Evolutionary conservation across 2,329 filamentous ascomycete genomes (phyloP), one percentile per base, ranked within the genome.

Genomic region (Ceratocystis ficicola): DNA sequence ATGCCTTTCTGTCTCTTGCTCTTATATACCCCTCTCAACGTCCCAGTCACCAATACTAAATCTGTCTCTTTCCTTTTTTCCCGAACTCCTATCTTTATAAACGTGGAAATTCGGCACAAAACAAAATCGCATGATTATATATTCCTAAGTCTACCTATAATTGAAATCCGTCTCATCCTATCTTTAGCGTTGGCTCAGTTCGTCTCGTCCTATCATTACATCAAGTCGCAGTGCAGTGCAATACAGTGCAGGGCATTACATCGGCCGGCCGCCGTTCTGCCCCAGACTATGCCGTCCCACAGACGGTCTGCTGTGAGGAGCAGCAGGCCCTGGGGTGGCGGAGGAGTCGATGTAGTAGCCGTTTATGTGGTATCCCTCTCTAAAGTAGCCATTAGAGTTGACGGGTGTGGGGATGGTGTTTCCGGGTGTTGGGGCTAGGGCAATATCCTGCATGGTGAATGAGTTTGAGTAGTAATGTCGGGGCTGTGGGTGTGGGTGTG

Each of bases 381-480:
- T 28, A 28, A 22, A 30, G 52, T 57, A 57, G 25, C 46, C 20
- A 8, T 8, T 30, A 2, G 62, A 20, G 46, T 64, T 36, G 8
- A 64, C 25, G 17, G 62, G 62, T 30, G 46, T 36, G 6, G 62
- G 62, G 6, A 64, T 64, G 20, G 62, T 52, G 30, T 50, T 64
- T 8, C 25, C 62, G 10, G 62, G 62, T 7, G 62, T 64, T 25
- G 62, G 59, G 5, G 59, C n/a, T 22, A 20, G 25, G 15, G 17
- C 5, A 36, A 44, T 36, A 5, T 36, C 25, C 32, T 17, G 12
- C 4, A n/a, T 22, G 25, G 36, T 61, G 20, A 60, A 60, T 2
- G 30, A 32, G 55, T 30, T 17, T 28, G 55, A 60, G 55, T 28
- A 32, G 17, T 22, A n/a, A 32, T 32, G 55, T 3, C 32, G 32